A percentile compares a stretch with the other conserved stretches of the same genome.
Conservation (phyloP, 768 basidiomycete genomes). For the Pisolithus sp. region DNA sequence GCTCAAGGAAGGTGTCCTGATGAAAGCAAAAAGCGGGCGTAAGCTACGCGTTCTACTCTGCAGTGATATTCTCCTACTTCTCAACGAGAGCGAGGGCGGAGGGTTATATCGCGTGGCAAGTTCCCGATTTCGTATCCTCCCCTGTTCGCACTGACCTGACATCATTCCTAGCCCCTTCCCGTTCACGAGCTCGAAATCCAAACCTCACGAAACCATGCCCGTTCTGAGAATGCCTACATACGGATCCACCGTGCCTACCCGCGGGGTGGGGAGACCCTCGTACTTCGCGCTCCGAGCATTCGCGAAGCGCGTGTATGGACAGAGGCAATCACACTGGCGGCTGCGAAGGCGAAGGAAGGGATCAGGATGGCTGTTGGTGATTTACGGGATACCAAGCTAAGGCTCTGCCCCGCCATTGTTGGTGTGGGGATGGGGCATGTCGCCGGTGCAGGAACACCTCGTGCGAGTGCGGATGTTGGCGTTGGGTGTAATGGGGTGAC, state of each 20-base stretch:
- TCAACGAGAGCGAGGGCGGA: too few species aligned
- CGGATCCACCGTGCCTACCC: slow-evolving; percentile 59
- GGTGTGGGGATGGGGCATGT: too few species aligned
- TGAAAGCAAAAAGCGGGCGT: slow-evolving; percentile 55
- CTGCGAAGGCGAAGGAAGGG: slow-evolving; percentile 11
- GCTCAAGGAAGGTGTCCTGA: slow-evolving; percentile 69
- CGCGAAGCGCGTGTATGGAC: slow-evolving; percentile 56
- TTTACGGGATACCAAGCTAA: too few species aligned
- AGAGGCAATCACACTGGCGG: slow-evolving; percentile 29
- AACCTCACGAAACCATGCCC: slow-evolving; percentile 30
- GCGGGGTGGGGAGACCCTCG: slow-evolving; percentile 66
- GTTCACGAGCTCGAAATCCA: slow-evolving; percentile 60
- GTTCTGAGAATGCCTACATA: slow-evolving; percentile 43
- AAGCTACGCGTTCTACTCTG: too few species aligned
- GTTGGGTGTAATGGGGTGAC: too few species aligned
- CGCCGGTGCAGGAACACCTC: too few species aligned
- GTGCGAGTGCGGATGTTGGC: too few species aligned
- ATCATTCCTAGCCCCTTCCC: slow-evolving; percentile 54
- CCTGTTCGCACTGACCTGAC: not conserved
- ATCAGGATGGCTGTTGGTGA: not conserved
- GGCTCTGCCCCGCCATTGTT: too few species aligned
- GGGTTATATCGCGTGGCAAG: slow-evolving; percentile 75
- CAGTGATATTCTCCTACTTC: too few species aligned
- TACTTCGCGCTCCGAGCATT: slow-evolving; percentile 48
- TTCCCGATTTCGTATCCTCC: not conserved